Base-by-base conservation (phyloP, 495 filamentous ascomycete species). In the Penicillium longicatenatum region DNA sequence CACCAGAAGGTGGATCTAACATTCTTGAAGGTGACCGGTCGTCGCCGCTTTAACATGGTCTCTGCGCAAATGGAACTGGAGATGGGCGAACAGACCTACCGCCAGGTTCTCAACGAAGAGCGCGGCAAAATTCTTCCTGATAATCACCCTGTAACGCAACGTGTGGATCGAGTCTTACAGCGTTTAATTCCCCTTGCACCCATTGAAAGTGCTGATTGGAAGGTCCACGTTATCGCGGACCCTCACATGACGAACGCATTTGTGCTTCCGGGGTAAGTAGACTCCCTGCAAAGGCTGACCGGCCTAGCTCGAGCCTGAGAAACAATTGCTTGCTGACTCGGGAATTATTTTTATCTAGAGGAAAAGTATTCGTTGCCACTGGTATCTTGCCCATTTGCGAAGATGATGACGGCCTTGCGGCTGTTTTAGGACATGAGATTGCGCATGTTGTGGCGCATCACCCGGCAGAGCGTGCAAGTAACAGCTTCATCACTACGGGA, bases 301-400 rank as follows among this genome's bases (percentile, higher is more conserved):
- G 37, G 6, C 31, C 16, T n/a, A 16, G 5, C 39, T 31, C 44
- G 24, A 31, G 9, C 17, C 17, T 43, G 10, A 19, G 0, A 17
- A 17, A 9, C 16, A 4, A 29, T 4, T 43, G 46, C 35, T 20
- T 17, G 35, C 66, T 62, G 59, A 48, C 52, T 39, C 17, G 31
- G 37, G 9, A 10, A 41, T 31, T 17, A 41, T 47, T 20, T 33
- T 17, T 54, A n/a, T 39, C 1, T 17, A 85, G 84, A 8, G 93
- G 92, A 2, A 95, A 96, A 64, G 92, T 98, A 17, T 97, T 97
- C 64, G 93, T 98, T 6, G 96, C 89, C 61, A 89, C 84, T 35
- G 89, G 93, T 19, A 89, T 98, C 19, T 65, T 98, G 44, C 84
- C 84, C 2, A 76, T 96, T 16, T 89, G 89, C 46, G 53, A 75